Evolutionary conservation across 495 filamentous ascomycete species (phyloP).

Genomic region (Staphylotrichum tortipilum): DNA sequence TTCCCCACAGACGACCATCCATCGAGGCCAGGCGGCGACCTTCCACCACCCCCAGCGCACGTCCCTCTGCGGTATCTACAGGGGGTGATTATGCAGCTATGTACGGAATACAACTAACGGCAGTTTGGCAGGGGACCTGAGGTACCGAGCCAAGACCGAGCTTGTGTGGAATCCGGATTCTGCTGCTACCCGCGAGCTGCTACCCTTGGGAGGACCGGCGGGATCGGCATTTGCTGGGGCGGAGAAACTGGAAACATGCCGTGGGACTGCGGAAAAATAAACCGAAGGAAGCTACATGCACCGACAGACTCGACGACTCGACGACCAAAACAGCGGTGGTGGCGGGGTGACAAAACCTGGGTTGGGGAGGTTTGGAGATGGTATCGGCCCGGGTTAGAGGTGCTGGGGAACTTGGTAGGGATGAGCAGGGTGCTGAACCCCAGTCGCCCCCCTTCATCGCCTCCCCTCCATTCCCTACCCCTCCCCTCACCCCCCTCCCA

Average conservation of each 20-base stretch:
- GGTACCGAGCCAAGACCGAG: neutral
- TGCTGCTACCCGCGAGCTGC: neutral
- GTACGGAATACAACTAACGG: too few species aligned
- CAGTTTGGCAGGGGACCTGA: conserved; percentile 1
- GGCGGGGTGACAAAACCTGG: neutral
- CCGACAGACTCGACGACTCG: neutral
- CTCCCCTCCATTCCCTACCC: too few species aligned
- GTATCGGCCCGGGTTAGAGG: neutral
- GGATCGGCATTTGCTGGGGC: conserved; percentile 2
- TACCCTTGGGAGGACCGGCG: neutral
- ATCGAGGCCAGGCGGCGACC: too few species aligned
- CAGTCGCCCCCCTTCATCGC: too few species aligned
- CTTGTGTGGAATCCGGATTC: conserved; percentile 1
- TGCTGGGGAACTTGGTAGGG: neutral
- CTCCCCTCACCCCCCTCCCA: too few species aligned
- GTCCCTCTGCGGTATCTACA: neutral
- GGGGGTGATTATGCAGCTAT: neutral
- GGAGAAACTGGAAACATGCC: neutral
- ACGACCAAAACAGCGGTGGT: neutral
- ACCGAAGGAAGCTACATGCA: too few species aligned
- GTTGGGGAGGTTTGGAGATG: neutral
- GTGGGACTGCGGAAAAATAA: neutral
- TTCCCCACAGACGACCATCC: too few species aligned
- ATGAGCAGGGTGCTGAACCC: neutral
- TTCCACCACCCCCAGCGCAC: too few species aligned